Base-by-base conservation (phyloP, 306 rosid species). In the Corylus heterophylla region DNA sequence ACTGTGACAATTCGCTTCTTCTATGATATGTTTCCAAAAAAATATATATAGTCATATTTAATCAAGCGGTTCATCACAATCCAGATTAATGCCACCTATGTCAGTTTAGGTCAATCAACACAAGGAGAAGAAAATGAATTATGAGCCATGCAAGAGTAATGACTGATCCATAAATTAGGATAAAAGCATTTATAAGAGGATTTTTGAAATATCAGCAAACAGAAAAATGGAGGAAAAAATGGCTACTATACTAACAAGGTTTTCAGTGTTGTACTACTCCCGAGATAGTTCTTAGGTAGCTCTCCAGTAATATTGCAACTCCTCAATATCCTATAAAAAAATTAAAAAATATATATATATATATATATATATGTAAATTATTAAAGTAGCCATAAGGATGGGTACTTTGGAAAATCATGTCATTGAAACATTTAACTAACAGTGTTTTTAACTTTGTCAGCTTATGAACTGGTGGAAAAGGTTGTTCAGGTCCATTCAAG, bases 251-350 rank as follows among this genome's bases (percentile, higher is more conserved):
- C 97, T 83, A 62, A 89, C 97, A 92, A 79, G 61, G 76, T 74
- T 82, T 49, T 70, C 78, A 92, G 79, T 2, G 3, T 70, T 2
- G 20, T 58, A 64, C 84, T 58, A 9, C 50, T 10, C 54, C 77
- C 89, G 11, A 89, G 83, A 81, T 79, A 84, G n/a, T n/a, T n/a
- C 7, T 2, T 4, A 6, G 90, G 91, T 59, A 90, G 80, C 5
- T 29, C 13, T 80, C 96, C 98, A 44, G 44, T 79, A 44, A 94
- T 84, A 58, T 88, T 89, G 92, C 98, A 92, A 84, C 75, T 92
- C 85, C 93, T 88, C 74, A 90, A 22, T 73, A 92, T 68, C 85
- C 98, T 92, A 82, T 4, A 54, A 77, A 71, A 76, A 13, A 78
- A 68, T 44, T 39, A 56, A 73, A 1, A 76, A n/a, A n/a, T n/a